Conservation (phyloP, 1,284 basidiomycete genomes). For the Golubevia pallescens region DNA sequence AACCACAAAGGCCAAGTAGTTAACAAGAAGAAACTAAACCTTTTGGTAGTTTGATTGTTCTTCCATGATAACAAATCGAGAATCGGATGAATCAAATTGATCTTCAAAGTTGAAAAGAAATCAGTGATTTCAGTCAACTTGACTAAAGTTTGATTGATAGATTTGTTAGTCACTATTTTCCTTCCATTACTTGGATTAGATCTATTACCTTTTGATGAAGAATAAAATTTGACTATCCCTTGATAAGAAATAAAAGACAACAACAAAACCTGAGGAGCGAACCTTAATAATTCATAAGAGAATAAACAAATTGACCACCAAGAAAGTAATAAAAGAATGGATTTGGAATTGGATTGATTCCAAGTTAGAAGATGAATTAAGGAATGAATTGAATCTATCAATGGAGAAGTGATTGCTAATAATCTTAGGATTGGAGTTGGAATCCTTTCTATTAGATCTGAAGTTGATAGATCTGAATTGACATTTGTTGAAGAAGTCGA, state of each 20-base stretch:
- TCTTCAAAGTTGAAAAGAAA: conserved; percentile 35
- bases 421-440: conserved; percentile 7
- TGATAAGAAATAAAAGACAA: conserved; percentile 37
- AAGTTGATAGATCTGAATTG: neutral
- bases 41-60: conserved; percentile 24
- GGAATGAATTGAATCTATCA: conserved; percentile 33
- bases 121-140: conserved; percentile 52
- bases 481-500: neutral
- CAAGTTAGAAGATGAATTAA: conserved; percentile 51
- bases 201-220: neutral
- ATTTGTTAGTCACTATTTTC: conserved; percentile 8
- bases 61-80: conserved; percentile 35
- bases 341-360: conserved; percentile 26
- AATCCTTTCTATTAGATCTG: conserved; percentile 4
- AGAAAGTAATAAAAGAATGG: conserved; percentile 44
- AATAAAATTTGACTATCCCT: conserved; percentile 11
- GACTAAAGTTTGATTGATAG: conserved; percentile 39
- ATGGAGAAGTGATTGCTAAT: conserved; percentile 16
- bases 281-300: conserved; percentile 54
- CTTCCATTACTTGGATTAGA: neutral
- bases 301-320: conserved; percentile 49
- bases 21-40: conserved; percentile 44
- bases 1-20: conserved; percentile 56
- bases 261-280: conserved; percentile 45
- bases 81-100: conserved; percentile 31